Evolutionary conservation across 345 rosid genomes (phyloP).

Genomic region (Camelina laxa): DNA sequence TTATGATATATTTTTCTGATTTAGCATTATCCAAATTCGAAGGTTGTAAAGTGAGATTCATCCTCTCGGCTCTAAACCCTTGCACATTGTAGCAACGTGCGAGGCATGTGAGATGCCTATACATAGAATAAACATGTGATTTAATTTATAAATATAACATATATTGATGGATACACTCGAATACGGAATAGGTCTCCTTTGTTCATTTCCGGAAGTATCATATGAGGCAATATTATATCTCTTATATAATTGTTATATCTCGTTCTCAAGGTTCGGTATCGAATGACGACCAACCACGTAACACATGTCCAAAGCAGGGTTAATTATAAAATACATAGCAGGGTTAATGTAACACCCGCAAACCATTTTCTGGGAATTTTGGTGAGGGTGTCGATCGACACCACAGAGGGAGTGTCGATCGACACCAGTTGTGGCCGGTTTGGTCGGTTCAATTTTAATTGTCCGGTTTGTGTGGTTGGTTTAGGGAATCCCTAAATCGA

Average conservation of each 20-base stretch:
- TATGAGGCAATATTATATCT: background rate
- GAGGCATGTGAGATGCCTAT: slow-evolving; percentile 39
- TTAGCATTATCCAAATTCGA: slow-evolving; percentile 18
- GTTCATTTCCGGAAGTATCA: slow-evolving; percentile 1
- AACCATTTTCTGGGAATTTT: too few species aligned
- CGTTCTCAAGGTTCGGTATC: slow-evolving; percentile 7
- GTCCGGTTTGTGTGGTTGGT: too few species aligned
- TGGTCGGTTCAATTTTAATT: too few species aligned
- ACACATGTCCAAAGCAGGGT: background rate
- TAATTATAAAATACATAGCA: background rate
- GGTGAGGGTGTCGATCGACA: too few species aligned
- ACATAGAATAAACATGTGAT: slow-evolving; percentile 31
- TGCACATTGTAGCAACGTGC: slow-evolving; percentile 35
- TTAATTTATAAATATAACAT: background rate
- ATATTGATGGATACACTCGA: slow-evolving; percentile 32
- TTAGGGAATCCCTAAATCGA: too few species aligned
- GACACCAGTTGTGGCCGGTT: too few species aligned
- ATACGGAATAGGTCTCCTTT: slow-evolving; percentile 7
- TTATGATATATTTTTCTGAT: background rate
- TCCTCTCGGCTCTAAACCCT: slow-evolving; percentile 12
- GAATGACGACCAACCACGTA: slow-evolving; percentile 21
- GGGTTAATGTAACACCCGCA: too few species aligned
- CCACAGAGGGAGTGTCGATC: too few species aligned
- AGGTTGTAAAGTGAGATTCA: slow-evolving; percentile 26
- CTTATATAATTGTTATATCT: background rate